Conservation (phyloP, 116 monocot genomes). For the Iris pallida region DNA sequence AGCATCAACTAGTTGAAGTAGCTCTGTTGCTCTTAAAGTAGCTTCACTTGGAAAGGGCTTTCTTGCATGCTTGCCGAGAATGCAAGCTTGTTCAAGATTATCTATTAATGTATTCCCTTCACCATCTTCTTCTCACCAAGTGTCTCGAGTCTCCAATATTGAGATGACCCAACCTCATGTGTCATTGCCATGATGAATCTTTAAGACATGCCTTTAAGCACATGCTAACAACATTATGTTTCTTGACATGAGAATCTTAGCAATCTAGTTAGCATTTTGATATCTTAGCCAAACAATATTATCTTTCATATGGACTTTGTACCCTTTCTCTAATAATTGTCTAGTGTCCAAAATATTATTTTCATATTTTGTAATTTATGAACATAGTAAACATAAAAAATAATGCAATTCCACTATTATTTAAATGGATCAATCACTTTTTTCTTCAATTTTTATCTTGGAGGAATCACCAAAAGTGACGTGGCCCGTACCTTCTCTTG, state of each 20-base stretch:
- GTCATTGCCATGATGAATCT: background rate
- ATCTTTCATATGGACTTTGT: background rate
- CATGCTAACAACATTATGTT: background rate
- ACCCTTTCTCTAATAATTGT: background rate
- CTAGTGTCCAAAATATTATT: conserved; percentile 4
- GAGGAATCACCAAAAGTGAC: conserved; percentile 1
- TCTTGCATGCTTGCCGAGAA: background rate
- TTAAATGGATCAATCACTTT: background rate
- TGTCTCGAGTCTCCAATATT: background rate
- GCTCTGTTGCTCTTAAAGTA: background rate
- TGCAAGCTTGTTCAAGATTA: background rate
- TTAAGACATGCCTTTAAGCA: background rate
- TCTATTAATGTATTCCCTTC: background rate
- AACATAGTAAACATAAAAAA: conserved; percentile 6
- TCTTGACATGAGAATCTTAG: background rate
- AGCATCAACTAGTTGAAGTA: background rate
- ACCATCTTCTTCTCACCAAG: background rate
- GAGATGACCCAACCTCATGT: conserved; percentile 4
- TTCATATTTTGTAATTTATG: background rate
- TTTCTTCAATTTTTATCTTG: background rate
- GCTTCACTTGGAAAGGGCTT: background rate
- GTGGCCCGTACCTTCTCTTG: background rate
- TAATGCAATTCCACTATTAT: background rate
- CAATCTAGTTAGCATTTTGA: background rate
- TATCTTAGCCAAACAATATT: background rate